phyloP scores from a whole-genome alignment of 1,139 yeast species.

The Yamadazyma taylorii region DNA sequence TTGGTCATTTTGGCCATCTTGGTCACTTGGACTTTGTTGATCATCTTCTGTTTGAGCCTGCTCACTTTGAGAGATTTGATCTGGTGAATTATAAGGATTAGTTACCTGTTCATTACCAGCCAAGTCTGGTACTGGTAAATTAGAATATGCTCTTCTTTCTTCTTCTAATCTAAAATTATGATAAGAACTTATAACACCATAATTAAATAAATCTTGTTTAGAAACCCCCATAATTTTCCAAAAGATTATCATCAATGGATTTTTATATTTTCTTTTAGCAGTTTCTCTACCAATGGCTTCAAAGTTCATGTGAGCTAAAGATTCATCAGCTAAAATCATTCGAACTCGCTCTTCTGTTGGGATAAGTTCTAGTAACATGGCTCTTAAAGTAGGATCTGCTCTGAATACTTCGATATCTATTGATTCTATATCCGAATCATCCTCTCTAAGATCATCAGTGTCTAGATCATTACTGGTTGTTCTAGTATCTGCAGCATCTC shows the following conservation, averaged over 20 bases:
- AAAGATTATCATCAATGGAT: constrained; percentile 37
- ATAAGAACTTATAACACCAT: constrained; percentile 49
- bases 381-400: constrained; percentile 38
- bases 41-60: not conserved
- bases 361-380: constrained; percentile 41
- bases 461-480: constrained; percentile 13
- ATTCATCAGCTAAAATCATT: constrained; percentile 31
- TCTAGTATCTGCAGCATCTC: constrained; percentile 2
- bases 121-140: not conserved
- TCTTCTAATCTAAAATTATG: constrained; percentile 18
- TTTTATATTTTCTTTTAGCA: constrained; percentile 36
- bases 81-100: not conserved
- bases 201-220: constrained; percentile 46
- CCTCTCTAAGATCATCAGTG: constrained; percentile 21
- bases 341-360: constrained; percentile 43
- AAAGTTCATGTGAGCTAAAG: constrained; percentile 29
- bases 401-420: constrained; percentile 45
- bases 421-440: constrained; percentile 26
- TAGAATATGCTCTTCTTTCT: constrained; percentile 11
- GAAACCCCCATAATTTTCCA: constrained; percentile 60
- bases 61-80: not conserved
- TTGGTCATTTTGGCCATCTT: too few relatives aligned
- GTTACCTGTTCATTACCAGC: not conserved
- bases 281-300: constrained; percentile 44
- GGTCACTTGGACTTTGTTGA: not conserved